phyloP scores from a whole-genome alignment of 106 monocot genomes.

The Allium fistulosum region DNA sequence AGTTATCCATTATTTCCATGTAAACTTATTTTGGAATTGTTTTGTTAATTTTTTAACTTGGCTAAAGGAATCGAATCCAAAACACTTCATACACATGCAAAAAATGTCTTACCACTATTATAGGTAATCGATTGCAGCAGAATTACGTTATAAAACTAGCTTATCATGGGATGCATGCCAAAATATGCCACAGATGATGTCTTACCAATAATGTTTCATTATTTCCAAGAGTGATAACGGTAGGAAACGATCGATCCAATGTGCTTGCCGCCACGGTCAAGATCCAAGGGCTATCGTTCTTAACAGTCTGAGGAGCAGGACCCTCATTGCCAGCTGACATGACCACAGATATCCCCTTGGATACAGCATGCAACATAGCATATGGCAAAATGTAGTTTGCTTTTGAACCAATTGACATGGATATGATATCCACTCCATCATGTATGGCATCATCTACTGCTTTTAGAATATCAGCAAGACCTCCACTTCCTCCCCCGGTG shows the following conservation, averaged over 20 bases:
- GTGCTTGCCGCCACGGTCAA: conserved; percentile 31
- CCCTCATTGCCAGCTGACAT: conserved; percentile 26
- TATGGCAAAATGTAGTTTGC: conserved; percentile 3
- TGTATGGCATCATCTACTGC: conserved; percentile 31
- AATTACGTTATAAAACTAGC: neutral
- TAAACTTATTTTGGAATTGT: too few species aligned
- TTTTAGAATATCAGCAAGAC: conserved; percentile 22
- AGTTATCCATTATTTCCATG: neutral
- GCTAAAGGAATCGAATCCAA: too few species aligned
- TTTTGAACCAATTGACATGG: conserved; percentile 24
- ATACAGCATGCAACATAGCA: conserved; percentile 19
- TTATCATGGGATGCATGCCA: neutral
- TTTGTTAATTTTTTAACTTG: too few species aligned
- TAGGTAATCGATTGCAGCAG: too few species aligned
- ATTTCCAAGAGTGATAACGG: conserved; percentile 21
- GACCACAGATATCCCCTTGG: conserved; percentile 22
- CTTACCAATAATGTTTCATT: conserved; percentile 9
- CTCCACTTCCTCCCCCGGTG: conserved; percentile 15
- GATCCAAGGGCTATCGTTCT: conserved; percentile 22
- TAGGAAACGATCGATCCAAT: conserved; percentile 19
- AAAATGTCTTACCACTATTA: too few species aligned
- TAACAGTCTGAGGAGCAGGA: neutral
- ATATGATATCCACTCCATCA: conserved; percentile 60
- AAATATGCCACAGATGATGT: too few species aligned
- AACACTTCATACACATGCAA: too few species aligned